Evolutionary conservation across 305 asterid genomes (phyloP).

Genomic region (Solanum hybrid): DNA sequence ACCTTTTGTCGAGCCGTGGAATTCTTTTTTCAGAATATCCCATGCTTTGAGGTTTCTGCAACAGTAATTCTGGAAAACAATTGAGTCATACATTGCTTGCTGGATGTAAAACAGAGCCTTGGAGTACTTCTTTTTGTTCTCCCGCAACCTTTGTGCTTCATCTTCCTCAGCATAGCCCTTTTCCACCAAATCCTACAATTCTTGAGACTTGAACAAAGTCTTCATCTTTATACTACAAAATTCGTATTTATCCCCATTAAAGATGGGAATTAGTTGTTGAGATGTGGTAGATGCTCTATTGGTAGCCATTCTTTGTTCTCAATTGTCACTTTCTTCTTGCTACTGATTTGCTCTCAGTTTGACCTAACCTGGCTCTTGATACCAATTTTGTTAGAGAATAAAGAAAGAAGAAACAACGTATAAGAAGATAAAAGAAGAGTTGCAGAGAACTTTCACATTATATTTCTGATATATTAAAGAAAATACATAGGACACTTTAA

Average conservation of each 20-base stretch:
- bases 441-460: not conserved
- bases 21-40: too few relatives aligned
- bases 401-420: not conserved
- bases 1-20: too few relatives aligned
- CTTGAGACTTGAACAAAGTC: not conserved
- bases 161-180: not conserved
- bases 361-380: too few relatives aligned
- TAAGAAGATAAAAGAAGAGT: not conserved
- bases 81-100: not conserved
- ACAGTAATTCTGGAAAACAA: not conserved
- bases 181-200: not conserved
- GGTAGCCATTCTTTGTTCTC: not conserved
- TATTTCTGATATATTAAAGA: too few relatives aligned
- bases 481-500: too few relatives aligned
- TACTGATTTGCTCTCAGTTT: too few relatives aligned
- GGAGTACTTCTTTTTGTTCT: not conserved
- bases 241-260: not conserved
- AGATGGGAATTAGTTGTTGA: not conserved
- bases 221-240: not conserved
- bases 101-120: not conserved
- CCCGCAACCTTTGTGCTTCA: not conserved
- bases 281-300: not conserved
- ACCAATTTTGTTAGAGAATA: not conserved
- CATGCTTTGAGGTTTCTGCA: too few relatives aligned
- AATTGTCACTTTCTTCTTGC: not conserved